Percentiles rank a stretch among this genome's conserved stretches.
These are phyloP conservation scores for Baudoinia panamericana DNA, from an alignment of 495 filamentous ascomycete genomes.

Conservation along the genomic window DNA sequence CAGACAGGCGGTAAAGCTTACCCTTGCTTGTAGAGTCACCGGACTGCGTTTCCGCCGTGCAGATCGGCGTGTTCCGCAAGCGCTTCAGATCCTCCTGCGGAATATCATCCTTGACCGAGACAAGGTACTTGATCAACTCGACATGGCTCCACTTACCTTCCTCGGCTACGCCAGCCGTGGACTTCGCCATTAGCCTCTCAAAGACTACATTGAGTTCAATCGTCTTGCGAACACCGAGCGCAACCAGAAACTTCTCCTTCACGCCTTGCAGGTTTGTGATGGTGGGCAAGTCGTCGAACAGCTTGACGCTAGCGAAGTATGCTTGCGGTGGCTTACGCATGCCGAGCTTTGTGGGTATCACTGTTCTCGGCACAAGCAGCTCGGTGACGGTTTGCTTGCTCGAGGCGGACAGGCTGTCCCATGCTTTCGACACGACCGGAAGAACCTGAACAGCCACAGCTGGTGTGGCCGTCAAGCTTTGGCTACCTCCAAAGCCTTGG, in stretches of 20 bases:
- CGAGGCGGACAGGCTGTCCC: conserved; percentile 56
- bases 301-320: conserved; percentile 82
- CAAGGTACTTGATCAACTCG: conserved; percentile 85
- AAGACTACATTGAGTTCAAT: conserved; percentile 91
- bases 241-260: conserved; percentile 76
- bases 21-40: conserved; percentile 20
- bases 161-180: conserved; percentile 29
- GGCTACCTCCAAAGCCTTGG: conserved; percentile 28
- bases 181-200: conserved; percentile 55
- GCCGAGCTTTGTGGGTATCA: conserved; percentile 83
- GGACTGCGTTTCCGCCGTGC: conserved; percentile 54
- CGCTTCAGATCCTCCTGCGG: conserved; percentile 69
- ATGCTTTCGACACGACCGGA: conserved; percentile 68
- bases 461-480: conserved; percentile 56
- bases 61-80: conserved; percentile 63
- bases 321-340: conserved; percentile 79
- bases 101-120: conserved; percentile 81
- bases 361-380: conserved; percentile 49
- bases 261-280: conserved; percentile 59
- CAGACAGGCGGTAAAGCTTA: conserved; percentile 61
- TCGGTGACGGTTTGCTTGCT: conserved; percentile 52
- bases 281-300: conserved; percentile 86
- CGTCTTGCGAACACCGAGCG: conserved; percentile 75
- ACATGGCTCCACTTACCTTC: conserved; percentile 72
- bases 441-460: conserved; percentile 70